Base-by-base conservation (phyloP, 2,329 filamentous ascomycete species). In the Ciborinia camelliae region DNA sequence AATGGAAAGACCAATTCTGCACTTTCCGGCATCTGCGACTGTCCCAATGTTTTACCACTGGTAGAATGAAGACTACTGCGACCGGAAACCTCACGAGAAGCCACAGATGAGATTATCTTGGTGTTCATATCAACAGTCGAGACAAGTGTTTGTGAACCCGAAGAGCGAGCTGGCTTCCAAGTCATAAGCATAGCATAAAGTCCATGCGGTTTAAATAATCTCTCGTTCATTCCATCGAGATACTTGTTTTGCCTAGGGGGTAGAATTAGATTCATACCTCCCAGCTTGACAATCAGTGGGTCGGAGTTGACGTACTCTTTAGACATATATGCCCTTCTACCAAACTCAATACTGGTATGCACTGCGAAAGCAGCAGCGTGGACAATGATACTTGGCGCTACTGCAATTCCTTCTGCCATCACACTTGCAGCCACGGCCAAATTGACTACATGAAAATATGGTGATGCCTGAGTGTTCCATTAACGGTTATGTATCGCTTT, bases 131-230 rank as follows among this genome's bases (percentile, higher is more conserved):
- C 73, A 48, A 79, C 67, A 8, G 65, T 45, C 66, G 70, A 60
- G n/a, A 70, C 62, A 18, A 60, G 57, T 8, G 53, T 26, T 26
- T 50, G 64, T 5, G 70, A 69, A 18, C 3, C 2, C 1, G 61
- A 12, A 26, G 55, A 59, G 14, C 9, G 30, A 7, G 79, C 76
- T 0, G 81, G 79, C 57, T 81, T 81, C 75, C 79, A 86, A 1
- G 81, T 81, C 75, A 87, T 80, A 47, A 88, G 77, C 32, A 84
- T 75, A 65, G 78, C 81, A 73, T 81, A 83, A 0, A 87, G 77
- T 0, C 85, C 84, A 1, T 79, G 79, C 0, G 85, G 84, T 54
- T 78, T 79, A 72, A 88, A 88, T 65, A 86, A 79, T 4, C 81
- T 77, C 9, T 80, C 76, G 69, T 88, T 88, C 70, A 85, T 79